Conservation (phyloP, 306 rosid genomes). For the Cucurbita moschata region DNA sequence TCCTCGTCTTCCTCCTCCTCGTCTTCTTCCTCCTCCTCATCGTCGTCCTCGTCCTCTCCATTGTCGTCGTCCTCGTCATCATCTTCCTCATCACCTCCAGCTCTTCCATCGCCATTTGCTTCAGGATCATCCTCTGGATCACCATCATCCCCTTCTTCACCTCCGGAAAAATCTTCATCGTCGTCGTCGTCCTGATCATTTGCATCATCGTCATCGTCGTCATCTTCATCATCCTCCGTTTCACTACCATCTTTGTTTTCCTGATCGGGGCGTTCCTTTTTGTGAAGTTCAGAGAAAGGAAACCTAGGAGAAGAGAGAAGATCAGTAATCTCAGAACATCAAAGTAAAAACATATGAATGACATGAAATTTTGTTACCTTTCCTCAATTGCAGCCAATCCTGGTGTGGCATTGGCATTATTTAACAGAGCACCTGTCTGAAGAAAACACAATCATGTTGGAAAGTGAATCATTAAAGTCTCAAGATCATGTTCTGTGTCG, state of each 20-base stretch:
- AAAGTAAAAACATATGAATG: not conserved
- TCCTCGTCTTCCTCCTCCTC: slow-evolving; percentile 30
- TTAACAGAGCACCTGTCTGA: slow-evolving; percentile 27
- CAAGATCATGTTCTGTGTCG: not conserved
- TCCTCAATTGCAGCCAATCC: slow-evolving; percentile 23
- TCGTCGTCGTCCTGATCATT: slow-evolving; percentile 37
- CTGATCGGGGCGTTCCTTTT: slow-evolving; percentile 12
- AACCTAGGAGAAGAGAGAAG: slow-evolving; percentile 31
- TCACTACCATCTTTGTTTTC: slow-evolving; percentile 77
- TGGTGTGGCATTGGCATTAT: slow-evolving; percentile 17
- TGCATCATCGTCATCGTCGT: slow-evolving; percentile 23
- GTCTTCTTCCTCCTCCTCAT: slow-evolving; percentile 25
- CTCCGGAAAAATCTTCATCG: slow-evolving; percentile 50
- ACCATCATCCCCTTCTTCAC: slow-evolving; percentile 48
- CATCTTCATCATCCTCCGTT: slow-evolving; percentile 56
- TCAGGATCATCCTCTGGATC: slow-evolving; percentile 27
- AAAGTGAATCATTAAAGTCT: not conserved
- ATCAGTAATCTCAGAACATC: not conserved
- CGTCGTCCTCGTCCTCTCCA: slow-evolving; percentile 8
- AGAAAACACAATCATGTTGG: slow-evolving; percentile 1
- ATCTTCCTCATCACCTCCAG: slow-evolving; percentile 32
- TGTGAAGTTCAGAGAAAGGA: slow-evolving; percentile 38
- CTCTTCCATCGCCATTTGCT: slow-evolving; percentile 23
- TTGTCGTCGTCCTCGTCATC: slow-evolving; percentile 17
- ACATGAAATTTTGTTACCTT: slow-evolving; percentile 26